A percentile compares a stretch with the other conserved stretches of the same genome.
These are phyloP conservation scores for Suillus luteus DNA, from an alignment of 768 basidiomycete genomes.

Conservation along the genomic window DNA sequence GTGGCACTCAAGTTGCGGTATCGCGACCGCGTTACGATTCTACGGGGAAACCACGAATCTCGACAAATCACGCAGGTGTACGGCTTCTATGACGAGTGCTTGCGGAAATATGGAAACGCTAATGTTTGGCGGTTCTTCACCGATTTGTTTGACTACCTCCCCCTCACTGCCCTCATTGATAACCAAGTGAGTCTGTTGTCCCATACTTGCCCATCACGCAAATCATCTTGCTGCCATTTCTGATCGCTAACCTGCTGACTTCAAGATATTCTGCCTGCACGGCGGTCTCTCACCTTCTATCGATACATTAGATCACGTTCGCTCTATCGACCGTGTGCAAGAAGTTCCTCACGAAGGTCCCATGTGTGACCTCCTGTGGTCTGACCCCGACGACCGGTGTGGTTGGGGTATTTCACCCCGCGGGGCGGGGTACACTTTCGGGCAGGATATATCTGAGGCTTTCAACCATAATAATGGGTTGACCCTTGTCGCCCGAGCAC, in stretches of 20 bases:
- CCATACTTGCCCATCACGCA: neutral
- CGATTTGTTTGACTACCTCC: conserved; percentile 97
- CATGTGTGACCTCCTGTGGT: conserved; percentile 99
- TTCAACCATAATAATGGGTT: conserved; percentile 99
- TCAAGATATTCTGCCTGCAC: conserved; percentile 96
- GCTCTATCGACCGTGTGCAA: conserved; percentile 97
- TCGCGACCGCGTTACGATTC: conserved; percentile 95
- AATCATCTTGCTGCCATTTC: conserved; percentile 1
- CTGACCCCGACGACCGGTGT: conserved; percentile 98
- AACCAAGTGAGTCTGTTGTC: conserved; percentile 79
- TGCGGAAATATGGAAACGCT: conserved; percentile 99
- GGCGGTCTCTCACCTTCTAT: conserved; percentile 98
- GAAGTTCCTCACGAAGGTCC: conserved; percentile 99
- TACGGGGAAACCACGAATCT: conserved; percentile 98
- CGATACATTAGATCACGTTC: conserved; percentile 99
- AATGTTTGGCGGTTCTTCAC: conserved; percentile 99
- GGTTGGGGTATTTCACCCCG: conserved; percentile 99
- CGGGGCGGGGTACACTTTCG: conserved; percentile 98
- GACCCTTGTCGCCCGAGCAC: conserved; percentile 91
- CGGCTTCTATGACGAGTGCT: conserved; percentile 99
- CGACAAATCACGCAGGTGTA: conserved; percentile 99
- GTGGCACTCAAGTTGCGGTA: conserved; percentile 98
- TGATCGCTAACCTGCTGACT: conserved; percentile 7
- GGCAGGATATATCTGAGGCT: conserved; percentile 98
- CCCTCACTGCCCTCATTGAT: conserved; percentile 96